Conservation (phyloP, 179 eudicot genomes). For the Camellia oleifera region DNA sequence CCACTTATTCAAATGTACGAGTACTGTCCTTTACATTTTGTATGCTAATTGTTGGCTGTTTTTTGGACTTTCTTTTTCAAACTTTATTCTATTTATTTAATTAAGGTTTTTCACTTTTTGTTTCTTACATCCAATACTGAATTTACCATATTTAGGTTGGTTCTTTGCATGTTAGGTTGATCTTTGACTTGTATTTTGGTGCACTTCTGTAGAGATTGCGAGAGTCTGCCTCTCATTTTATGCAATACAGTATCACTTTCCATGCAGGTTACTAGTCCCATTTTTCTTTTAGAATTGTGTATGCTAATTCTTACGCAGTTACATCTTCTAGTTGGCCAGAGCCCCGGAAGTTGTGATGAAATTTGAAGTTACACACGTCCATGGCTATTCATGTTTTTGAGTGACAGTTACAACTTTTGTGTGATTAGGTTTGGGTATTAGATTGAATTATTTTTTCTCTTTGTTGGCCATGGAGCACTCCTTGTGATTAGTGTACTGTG, state of each 20-base stretch:
- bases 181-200: background rate
- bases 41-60: background rate
- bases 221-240: background rate
- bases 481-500: too few species aligned
- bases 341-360: background rate
- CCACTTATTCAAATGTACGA: conserved; percentile 49
- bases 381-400: too few species aligned
- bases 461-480: background rate
- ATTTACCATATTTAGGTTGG: background rate
- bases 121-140: background rate
- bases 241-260: background rate
- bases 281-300: background rate
- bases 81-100: background rate
- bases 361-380: background rate
- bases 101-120: background rate
- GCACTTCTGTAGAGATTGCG: background rate
- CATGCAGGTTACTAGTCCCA: background rate
- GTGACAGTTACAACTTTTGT: background rate
- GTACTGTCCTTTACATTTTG: background rate
- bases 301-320: background rate
- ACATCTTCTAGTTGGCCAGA: background rate
- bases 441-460: background rate
- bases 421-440: background rate
- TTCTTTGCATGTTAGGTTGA: background rate
- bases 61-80: background rate